A percentile compares a stretch with the other conserved stretches of the same genome.
phyloP scores from a whole-genome alignment of 106 monocot species.

The Triglochin maritima region DNA sequence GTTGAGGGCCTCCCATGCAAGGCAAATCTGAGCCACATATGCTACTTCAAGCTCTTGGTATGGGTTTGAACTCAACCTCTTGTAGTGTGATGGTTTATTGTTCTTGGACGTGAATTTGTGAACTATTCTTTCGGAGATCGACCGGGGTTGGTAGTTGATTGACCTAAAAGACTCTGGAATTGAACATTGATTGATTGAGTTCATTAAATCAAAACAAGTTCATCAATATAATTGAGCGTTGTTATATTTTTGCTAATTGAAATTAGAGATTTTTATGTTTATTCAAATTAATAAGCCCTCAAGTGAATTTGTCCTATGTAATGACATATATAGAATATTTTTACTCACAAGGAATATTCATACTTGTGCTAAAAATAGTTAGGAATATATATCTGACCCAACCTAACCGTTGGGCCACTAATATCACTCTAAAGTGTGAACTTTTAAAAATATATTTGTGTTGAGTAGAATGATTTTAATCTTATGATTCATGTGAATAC shows the following conservation, averaged over 20 bases:
- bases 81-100: background rate
- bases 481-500: too few species aligned
- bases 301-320: too few species aligned
- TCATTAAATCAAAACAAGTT: background rate
- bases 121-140: slow-evolving; percentile 63
- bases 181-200: background rate
- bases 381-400: too few species aligned
- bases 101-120: slow-evolving; percentile 43
- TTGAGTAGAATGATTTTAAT: too few species aligned
- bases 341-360: background rate
- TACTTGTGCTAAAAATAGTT: background rate
- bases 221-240: background rate
- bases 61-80: slow-evolving; percentile 23
- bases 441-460: too few species aligned
- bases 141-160: slow-evolving; percentile 49
- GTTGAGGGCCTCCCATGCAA: slow-evolving; percentile 91
- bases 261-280: background rate
- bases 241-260: background rate
- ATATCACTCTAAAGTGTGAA: too few species aligned
- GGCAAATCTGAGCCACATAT: slow-evolving; percentile 84
- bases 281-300: too few species aligned
- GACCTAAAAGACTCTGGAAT: slow-evolving; percentile 63
- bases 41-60: slow-evolving; percentile 72
- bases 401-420: too few species aligned
- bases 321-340: too few species aligned